Evolutionary conservation across 805 yeast species (phyloP), one percentile per base, ranked within the genome.

Genomic region (Ogataea saltuana): DNA sequence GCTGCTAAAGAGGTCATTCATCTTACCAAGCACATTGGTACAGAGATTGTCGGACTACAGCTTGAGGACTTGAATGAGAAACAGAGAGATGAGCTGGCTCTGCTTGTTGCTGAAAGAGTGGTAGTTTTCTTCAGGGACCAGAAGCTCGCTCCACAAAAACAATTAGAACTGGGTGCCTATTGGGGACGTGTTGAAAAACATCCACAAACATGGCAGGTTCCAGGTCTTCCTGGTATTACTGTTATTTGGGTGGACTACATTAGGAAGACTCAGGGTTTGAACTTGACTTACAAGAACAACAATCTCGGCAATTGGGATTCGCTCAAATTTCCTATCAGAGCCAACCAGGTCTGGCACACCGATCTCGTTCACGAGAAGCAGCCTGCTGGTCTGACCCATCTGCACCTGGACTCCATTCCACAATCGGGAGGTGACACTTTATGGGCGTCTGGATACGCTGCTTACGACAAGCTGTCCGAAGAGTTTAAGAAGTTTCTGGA

Each of bases 381-480:
- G 39, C 80, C 81, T 8, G 72, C 80, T 4, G 77, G 76, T 15
- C 62, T 68, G 50, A 75, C 82, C 9, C 71, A 69, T 45, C 63
- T 78, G 50, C 74, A 74, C 48, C 67, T 71, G 52, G 77, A 75
- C 51, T 65, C 75, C 21, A 65, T 73, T 53, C 76, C 76, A 15
- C 49, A 48, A 2, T 70, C 69, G 25, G 81, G 81, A 32, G 81
- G 81, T 46, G 81, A 76, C 56, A 76, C 81, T 11, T 48, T 64
- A 12, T 76, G 78, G 77, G 60, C 74, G 6, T 70, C 76, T 28
- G 80, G 80, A 12, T 75, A 75, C 52, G 81, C 70, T 28, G 77
- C 80, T 27, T 76, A 72, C 55, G 81, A 76, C 49, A 73, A 72
- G 58, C 64, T 76, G 41, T 74, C 80, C 3, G 75, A 75, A 13